These are phyloP conservation scores for Claviceps monticola DNA, from an alignment of 2,329 filamentous ascomycete genomes.

Conservation along the genomic window DNA sequence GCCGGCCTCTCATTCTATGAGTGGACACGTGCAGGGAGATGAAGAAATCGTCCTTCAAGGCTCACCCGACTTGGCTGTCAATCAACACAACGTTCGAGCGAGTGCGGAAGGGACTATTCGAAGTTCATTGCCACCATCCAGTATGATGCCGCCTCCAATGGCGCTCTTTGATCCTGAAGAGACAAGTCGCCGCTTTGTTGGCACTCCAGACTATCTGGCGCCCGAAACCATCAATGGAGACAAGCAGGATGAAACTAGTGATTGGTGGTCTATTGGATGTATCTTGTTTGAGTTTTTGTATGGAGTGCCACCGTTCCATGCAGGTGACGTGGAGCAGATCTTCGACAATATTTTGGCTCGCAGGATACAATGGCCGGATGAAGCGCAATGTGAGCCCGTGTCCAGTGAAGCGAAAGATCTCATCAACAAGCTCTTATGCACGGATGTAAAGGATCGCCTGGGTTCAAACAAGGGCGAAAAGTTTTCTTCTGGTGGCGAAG, in stretches of 20 bases:
- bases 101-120: slow-evolving; percentile 22
- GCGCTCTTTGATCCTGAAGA: slow-evolving; percentile 92
- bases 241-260: slow-evolving; percentile 92
- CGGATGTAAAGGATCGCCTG: slow-evolving; percentile 67
- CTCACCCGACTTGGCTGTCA: slow-evolving; percentile 61
- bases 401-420: slow-evolving; percentile 85
- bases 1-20: slow-evolving; percentile 26
- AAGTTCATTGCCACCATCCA: slow-evolving; percentile 31
- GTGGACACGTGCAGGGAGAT: slow-evolving; percentile 47
- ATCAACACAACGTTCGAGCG: slow-evolving; percentile 13
- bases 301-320: slow-evolving; percentile 88
- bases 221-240: slow-evolving; percentile 93
- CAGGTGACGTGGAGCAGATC: slow-evolving; percentile 75
- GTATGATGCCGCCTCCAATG: slow-evolving; percentile 82
- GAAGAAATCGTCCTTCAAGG: slow-evolving; percentile 61
- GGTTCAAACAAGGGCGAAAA: slow-evolving; percentile 79
- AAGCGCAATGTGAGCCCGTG: slow-evolving; percentile 56
- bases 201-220: slow-evolving; percentile 91
- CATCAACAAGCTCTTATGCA: slow-evolving; percentile 81
- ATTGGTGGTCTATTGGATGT: slow-evolving; percentile 99
- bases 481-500: slow-evolving; percentile 69
- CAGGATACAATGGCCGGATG: slow-evolving; percentile 84
- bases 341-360: slow-evolving; percentile 92
- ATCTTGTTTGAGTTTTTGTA: slow-evolving; percentile 95
- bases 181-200: slow-evolving; percentile 83